Base-by-base conservation (phyloP, 2,329 filamentous ascomycete species). In the Cyclaneusma minus region DNA sequence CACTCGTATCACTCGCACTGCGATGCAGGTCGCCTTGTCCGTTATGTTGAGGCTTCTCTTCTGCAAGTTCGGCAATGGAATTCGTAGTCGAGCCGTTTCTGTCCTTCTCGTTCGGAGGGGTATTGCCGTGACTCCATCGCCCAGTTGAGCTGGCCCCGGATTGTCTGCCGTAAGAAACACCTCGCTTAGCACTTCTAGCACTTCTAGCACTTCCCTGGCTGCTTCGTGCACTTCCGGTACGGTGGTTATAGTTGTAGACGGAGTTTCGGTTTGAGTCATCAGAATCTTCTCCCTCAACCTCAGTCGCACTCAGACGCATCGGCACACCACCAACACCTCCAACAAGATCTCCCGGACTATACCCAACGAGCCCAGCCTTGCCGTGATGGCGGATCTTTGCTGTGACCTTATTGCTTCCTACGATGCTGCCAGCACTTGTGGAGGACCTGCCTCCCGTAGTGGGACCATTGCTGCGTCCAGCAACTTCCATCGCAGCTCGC, bases 321-420 rank as follows among this genome's bases (percentile, higher is more conserved):
- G 89, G 89, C 20, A 95, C 85, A 29, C 83, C 84, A 21, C 75
- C 69, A 30, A 72, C 67, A 22, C 69, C 69, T 30, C 67, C 60
- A 29, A 75, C 53, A 32, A 87, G 85, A 30, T 62, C 68, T 22
- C 75, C 77, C 3, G 80, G 76, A 7, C 74, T 73, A 49, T 91
- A 93, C 20, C 81, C 75, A 6, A 80, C 71, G 4, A 82, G 24
- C 21, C 73, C 79, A 6, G 73, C 74, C 47, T 87, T 84, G 35
- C 79, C 77, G 48, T 87, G 80, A 48, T 92, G 84, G 36, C 83
- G 64, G 41, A 92, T 92, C 62, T 93, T 94, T 46, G 80, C 75
- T 7, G 77, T 66, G 11, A 85, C 80, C 51, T 75, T 67, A 42
- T 41, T 45, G 23, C 45, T 37, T 9, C 44, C 38, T 6, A 49